Conservation (phyloP, 805 yeast genomes). For the Helenozyma rhizophorensis region DNA sequence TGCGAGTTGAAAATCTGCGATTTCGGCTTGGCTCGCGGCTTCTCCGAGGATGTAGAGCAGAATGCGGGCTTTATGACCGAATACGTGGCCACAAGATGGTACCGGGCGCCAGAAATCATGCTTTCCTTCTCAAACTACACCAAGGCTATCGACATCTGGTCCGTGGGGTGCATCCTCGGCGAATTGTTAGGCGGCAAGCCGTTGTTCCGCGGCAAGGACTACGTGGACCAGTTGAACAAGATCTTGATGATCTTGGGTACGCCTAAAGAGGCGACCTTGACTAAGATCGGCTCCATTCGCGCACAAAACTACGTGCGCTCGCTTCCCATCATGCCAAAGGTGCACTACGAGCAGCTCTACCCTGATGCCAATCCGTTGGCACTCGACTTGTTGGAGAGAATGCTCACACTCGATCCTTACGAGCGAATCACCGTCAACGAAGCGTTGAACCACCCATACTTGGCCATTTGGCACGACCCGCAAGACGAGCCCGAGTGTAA, state of each 20-base stretch:
- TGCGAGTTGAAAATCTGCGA: slow-evolving; percentile 96
- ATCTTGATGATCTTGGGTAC: slow-evolving; percentile 88
- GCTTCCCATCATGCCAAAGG: slow-evolving; percentile 75
- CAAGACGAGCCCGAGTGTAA: slow-evolving; percentile 84
- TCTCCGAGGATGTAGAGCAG: slow-evolving; percentile 72
- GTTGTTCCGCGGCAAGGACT: slow-evolving; percentile 90
- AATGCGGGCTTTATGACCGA: slow-evolving; percentile 95
- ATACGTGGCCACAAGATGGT: slow-evolving; percentile 98
- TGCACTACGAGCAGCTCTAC: slow-evolving; percentile 65
- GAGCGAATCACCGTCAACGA: slow-evolving; percentile 82
- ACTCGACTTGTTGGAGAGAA: slow-evolving; percentile 58
- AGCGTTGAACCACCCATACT: slow-evolving; percentile 85
- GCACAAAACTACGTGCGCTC: slow-evolving; percentile 91
- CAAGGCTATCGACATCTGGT: slow-evolving; percentile 96
- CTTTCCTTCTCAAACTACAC: slow-evolving; percentile 90
- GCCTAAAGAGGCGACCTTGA: slow-evolving; percentile 54
- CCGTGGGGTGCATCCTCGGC: slow-evolving; percentile 95
- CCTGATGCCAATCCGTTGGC: slow-evolving; percentile 89
- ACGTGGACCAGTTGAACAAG: slow-evolving; percentile 90
- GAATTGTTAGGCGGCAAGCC: slow-evolving; percentile 90
- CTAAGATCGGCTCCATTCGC: slow-evolving; percentile 66
- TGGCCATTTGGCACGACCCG: slow-evolving; percentile 69
- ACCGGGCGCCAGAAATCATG: slow-evolving; percentile 97
- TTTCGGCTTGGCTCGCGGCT: slow-evolving; percentile 93
- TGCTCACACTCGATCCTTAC: slow-evolving; percentile 85